Conservation (phyloP, 352 stramenopile genomes). For the Globisporangium acanthophoron region DNA sequence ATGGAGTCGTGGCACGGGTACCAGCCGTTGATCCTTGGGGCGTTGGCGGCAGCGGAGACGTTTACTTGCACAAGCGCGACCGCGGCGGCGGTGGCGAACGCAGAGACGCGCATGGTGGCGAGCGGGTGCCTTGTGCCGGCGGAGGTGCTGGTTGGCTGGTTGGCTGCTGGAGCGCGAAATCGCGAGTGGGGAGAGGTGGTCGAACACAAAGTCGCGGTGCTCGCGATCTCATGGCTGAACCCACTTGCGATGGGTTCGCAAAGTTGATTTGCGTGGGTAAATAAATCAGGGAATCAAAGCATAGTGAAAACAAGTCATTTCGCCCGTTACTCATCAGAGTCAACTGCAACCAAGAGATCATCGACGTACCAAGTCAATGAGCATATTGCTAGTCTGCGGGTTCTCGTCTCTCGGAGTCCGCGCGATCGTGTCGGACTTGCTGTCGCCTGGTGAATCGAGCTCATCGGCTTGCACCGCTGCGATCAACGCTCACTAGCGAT, state of each 20-base stretch:
- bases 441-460: neutral
- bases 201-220: too few relatives aligned
- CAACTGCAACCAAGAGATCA: too few relatives aligned
- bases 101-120: neutral
- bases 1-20: conserved; percentile 28
- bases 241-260: too few relatives aligned
- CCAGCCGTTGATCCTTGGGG: conserved; percentile 42
- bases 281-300: too few relatives aligned
- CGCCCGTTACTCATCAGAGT: too few relatives aligned
- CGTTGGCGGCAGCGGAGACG: neutral
- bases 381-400: too few relatives aligned
- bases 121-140: neutral
- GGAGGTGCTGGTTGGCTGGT: neutral
- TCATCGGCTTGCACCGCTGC: too few relatives aligned
- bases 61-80: neutral
- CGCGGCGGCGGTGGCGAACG: neutral
- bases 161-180: neutral
- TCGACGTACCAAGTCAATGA: too few relatives aligned
- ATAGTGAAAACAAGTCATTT: too few relatives aligned
- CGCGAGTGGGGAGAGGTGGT: neutral
- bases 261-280: too few relatives aligned
- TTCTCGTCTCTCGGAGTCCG: too few relatives aligned
- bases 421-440: neutral
- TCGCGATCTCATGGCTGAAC: too few relatives aligned
- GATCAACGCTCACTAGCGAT: neutral